Evolutionary conservation across 768 basidiomycete genomes (phyloP), one percentile per base, ranked within the genome.

Genomic region (Macrolepiota dolichaula): DNA sequence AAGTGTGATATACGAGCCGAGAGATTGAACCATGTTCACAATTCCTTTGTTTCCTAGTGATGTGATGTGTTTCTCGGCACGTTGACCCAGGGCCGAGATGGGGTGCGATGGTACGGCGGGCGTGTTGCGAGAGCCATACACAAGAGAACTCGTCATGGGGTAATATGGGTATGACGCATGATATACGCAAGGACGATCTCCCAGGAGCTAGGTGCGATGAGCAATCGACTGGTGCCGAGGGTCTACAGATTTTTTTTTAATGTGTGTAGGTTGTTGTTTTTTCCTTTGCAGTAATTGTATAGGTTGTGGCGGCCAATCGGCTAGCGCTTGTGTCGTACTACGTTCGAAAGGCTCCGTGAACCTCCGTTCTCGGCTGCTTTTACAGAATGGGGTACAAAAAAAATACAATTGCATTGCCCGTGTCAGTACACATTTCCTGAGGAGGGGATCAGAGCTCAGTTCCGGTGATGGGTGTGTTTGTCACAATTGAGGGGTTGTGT

Each of bases 231-330:
- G 24, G 17, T 40, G 15, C 17, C 4, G 22, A 42, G 11, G 11
- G 24, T n/a, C n/a, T 12, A 54, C 17, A 37, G 52, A 27, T 15
- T 55, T 42, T 42, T 38, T 0, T 27, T 42, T 27, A 42, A 38
- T 17, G 6, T 3, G 29, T 44, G 17, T 11, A 38, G 24, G 22
- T 4, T 38, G n/a, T 27, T 55, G n/a, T 27, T 38, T 55, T 37
- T 36, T 22, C 22, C 22, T 54, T 37, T 6, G 22, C 11, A 27
- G 37, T n/a, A 24, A 54, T n/a, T n/a, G 42, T n/a, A 32, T 12
- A 15, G n/a, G 6, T 42, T 24, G 54, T 55, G 54, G 54, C 54
- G 54, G 15, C 54, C 53, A 55, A 55, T 55, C 53, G 36, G 53
- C 53, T 40, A 25, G 53, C 22, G 36, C 53, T 55, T 9, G 37